phyloP scores from a whole-genome alignment of 805 yeast species.

The Metschnikowia santaceciliae region DNA sequence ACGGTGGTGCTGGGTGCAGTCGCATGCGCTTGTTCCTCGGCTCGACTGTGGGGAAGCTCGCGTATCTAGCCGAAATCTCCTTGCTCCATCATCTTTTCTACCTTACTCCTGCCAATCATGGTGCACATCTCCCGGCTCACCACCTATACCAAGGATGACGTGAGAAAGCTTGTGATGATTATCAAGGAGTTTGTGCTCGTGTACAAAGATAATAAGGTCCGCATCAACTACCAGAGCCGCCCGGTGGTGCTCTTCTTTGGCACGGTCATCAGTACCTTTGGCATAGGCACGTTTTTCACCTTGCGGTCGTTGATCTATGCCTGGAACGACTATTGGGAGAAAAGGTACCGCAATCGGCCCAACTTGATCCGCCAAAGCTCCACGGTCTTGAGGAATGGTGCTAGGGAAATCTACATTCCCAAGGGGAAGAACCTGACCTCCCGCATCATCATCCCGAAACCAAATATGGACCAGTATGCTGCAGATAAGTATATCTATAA shows the following conservation, averaged over 20 bases:
- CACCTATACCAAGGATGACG: conserved; percentile 30
- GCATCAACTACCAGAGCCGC: conserved; percentile 38
- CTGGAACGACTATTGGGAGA: conserved; percentile 28
- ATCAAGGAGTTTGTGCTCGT: conserved; percentile 35
- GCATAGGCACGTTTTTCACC: conserved; percentile 34
- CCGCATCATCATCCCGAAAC: conserved; percentile 44
- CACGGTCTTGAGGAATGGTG: conserved; percentile 40
- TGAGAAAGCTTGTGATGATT: conserved; percentile 30
- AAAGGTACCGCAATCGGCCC: conserved; percentile 28
- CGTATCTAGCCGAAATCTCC: conserved; percentile 2
- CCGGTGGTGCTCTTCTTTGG: conserved; percentile 41
- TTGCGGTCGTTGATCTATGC: conserved; percentile 27
- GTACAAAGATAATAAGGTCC: conserved; percentile 33
- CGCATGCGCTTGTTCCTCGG: conserved; percentile 1
- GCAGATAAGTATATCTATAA: conserved; percentile 54
- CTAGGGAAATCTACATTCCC: conserved; percentile 47
- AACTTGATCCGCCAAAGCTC: conserved; percentile 39
- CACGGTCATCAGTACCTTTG: conserved; percentile 38
- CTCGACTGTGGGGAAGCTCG: conserved; percentile 16
- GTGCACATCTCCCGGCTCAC: conserved; percentile 32
- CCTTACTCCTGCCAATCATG: conserved; percentile 20
- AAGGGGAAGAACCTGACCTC: conserved; percentile 37
- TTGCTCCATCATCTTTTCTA: background rate
- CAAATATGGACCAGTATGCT: conserved; percentile 48
- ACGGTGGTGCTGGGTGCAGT: background rate